phyloP scores from a whole-genome alignment of 1,284 basidiomycete species.

The Pseudozyma hubeiensis region DNA sequence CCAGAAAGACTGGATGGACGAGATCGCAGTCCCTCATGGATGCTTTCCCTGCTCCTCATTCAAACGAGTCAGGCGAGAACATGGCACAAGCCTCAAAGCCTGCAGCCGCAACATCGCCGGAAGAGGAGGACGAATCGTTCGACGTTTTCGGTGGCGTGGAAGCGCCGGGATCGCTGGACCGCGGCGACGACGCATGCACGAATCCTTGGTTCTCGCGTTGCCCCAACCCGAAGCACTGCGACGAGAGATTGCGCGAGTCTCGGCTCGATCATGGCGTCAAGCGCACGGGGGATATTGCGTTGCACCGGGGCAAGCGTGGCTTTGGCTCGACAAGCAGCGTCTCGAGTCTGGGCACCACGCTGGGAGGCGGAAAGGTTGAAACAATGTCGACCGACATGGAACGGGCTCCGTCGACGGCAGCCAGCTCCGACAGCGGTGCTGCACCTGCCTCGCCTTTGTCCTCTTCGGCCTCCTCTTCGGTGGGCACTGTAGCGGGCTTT shows the following conservation, averaged over 20 bases:
- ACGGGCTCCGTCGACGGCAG: slow-evolving; percentile 20
- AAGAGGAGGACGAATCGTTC: slow-evolving; percentile 20
- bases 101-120: neutral
- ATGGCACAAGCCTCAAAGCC: neutral
- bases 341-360: slow-evolving; percentile 39
- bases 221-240: slow-evolving; percentile 54
- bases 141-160: slow-evolving; percentile 46
- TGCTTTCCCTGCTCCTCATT: slow-evolving; percentile 9
- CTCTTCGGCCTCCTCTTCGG: slow-evolving; percentile 28
- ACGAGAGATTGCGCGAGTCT: slow-evolving; percentile 18
- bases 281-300: slow-evolving; percentile 21
- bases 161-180: slow-evolving; percentile 48
- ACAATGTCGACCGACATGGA: slow-evolving; percentile 23
- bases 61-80: neutral
- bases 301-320: slow-evolving; percentile 30
- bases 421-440: slow-evolving; percentile 40
- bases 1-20: slow-evolving; percentile 7
- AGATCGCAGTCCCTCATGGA: slow-evolving; percentile 20
- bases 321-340: slow-evolving; percentile 44
- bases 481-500: slow-evolving; percentile 25
- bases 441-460: slow-evolving; percentile 31
- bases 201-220: slow-evolving; percentile 62
- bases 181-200: slow-evolving; percentile 52
- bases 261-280: slow-evolving; percentile 11
- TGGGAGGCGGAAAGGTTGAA: slow-evolving; percentile 30